A percentile compares a stretch with the other conserved stretches of the same genome.
phyloP scores from a whole-genome alignment of 2,329 filamentous ascomycete genomes.

The Cordyceps pruinosa region DNA sequence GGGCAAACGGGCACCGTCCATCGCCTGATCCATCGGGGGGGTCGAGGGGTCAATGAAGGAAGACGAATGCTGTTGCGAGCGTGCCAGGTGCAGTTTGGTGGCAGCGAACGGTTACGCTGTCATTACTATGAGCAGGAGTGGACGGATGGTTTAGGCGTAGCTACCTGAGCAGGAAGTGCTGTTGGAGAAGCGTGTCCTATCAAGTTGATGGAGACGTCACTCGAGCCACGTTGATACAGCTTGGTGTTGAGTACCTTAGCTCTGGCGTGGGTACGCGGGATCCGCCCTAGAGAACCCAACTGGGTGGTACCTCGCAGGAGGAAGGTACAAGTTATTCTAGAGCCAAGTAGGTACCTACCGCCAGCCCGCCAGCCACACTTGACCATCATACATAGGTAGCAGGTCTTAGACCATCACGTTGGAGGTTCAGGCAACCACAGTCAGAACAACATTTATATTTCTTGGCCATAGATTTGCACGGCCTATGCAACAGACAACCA shows the following conservation, averaged over 20 bases:
- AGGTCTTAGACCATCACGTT: too few relatives aligned
- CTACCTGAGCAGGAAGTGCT: too few relatives aligned
- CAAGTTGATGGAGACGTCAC: conserved; percentile 8
- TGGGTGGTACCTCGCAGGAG: neutral
- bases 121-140: neutral
- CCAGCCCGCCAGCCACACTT: neutral
- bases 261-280: too few relatives aligned
- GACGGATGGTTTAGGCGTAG: too few relatives aligned
- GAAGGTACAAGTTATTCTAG: neutral
- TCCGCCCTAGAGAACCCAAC: too few relatives aligned
- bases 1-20: conserved; percentile 61
- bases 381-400: neutral
- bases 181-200: conserved; percentile 8
- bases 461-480: too few relatives aligned
- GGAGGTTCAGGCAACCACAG: too few relatives aligned
- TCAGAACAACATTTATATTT: too few relatives aligned
- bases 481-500: too few relatives aligned
- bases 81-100: neutral
- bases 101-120: neutral
- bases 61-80: neutral
- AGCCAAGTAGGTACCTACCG: too few relatives aligned
- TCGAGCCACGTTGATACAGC: conserved; percentile 3
- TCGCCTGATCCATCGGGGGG: conserved; percentile 49
- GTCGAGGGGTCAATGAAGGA: neutral
- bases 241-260: conserved; percentile 1